Base-by-base conservation (phyloP, 352 stramenopile genomes). In the Blastocystis sp. region DNA sequence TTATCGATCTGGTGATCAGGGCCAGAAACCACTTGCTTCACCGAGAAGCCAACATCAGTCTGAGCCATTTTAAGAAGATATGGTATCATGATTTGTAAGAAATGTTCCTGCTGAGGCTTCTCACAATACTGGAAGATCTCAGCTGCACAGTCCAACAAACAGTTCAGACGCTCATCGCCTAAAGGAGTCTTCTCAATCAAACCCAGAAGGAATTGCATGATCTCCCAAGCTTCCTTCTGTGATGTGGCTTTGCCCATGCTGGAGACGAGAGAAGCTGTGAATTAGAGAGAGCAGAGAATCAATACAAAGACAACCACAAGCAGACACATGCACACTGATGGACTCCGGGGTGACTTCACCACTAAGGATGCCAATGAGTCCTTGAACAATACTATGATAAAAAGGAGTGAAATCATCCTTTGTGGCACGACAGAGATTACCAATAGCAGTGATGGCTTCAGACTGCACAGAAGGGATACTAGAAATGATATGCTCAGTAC, bases 101-200 rank as follows among this genome's bases (percentile, higher is more conserved):
- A 79, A 0, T 53, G 44, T 42, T 79, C 33, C 68, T 79, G 37
- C 2, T 79, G 42, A 5, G 22, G 24, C 68, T 24, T n/a, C 68
- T 79, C 68, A 53, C 68, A 79, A 42, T 79, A 79, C 68, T 79
- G 68, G 68, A 58, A 79, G 68, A 79, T 79, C 68, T 79, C 68
- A 44, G 68, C 68, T 30, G 44, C 44, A 53, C 68, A 79, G 40
- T 79, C 68, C 68, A 79, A 53, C 40, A 79, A 53, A n/a, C 68
- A 58, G 68, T 79, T 79, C 68, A 79, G 37, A 22, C 37, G 68
- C 68, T 79, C 68, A 53, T 79, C 68, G 9, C 68, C 68, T 13
- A 37, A n/a, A 44, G 30, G 44, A 13, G 37, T 60, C 40, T 79
- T 79, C 40, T 79, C 44, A 30, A 79, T 60, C 6, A 60, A 19